Evolutionary conservation across 768 basidiomycete genomes (phyloP), one percentile per base, ranked within the genome.

Genomic region (Wakefieldia striispora): DNA sequence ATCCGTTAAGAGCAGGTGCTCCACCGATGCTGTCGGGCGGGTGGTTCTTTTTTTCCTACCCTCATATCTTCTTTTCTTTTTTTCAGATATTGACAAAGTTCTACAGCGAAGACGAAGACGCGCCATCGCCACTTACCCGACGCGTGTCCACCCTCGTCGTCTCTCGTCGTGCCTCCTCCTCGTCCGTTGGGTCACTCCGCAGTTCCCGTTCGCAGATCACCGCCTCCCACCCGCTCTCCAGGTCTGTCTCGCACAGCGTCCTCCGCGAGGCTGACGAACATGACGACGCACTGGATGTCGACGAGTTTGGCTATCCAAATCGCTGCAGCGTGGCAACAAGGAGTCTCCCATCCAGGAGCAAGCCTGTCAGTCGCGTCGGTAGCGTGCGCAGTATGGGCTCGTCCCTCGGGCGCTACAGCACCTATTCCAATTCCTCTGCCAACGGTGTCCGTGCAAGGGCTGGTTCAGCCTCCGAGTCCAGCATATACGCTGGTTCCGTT

Each of bases 41-140:
- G 12, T 37, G 31, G 53, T 60, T 52, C 40, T 41, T 38, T 47
- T 8, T 43, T 56, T 31, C n/a, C 23, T 33, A 6, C 16, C 33
- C 29, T 29, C 29, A 12, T 16, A 14, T 33, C 16, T 6, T 27
- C 6, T 43, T 20, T 43, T 21, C n/a, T 14, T 35, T 19, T 41
- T 11, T 19, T 31, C 11, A 14, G 27, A 38, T 23, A 37, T 19
- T 43, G 16, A 39, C 23, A 3, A n/a, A 10, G 34, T 39, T 35
- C 47, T 61, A 45, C 63, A 84, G 83, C 47, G 85, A 86, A 70
- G 85, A 86, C 64, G 85, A 87, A 71, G 82, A 84, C 49, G 83
- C 84, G 0, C 84, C 84, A 6, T 84, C 82, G 0, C 75, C 81
- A 2, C 75, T 87, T 12, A 86, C 85, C 0, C 73, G 77, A 10